Base-by-base conservation (phyloP, 768 basidiomycete species). In the Lactarius pseudohatsudake region DNA sequence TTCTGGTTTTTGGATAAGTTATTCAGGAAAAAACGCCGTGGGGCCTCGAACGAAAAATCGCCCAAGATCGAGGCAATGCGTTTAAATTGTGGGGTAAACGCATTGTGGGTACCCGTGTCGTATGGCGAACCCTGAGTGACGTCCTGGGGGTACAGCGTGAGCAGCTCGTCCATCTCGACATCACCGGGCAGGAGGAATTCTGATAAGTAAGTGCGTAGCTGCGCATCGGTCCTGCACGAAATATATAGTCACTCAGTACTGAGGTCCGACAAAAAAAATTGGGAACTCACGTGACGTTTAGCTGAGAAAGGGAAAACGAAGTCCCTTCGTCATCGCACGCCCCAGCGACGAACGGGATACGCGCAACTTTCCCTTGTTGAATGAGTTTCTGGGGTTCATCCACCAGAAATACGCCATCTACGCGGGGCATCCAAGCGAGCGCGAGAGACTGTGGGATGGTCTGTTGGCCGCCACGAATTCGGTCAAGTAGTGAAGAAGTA, bases 361-460 rank as follows among this genome's bases (percentile, higher is more conserved):
- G 66, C 22, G 77, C 75, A 20, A 78, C 75, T 9, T 70, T 72
- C 22, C 81, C 81, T 18, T 75, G 70, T 41, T 72, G 68, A 1
- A 81, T 70, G 2, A 79, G 72, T 3, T 61, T 54, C 36, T 75
- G 69, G 0, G 80, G 79, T 55, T 74, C 68, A 0, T 72, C 76
- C 1, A 69, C 71, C 34, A 83, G 55, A 67, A 83, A 79, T 0
- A 75, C 70, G 0, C 79, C 80, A 60, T 83, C 81, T 3, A 79
- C 75, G 4, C 76, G 71, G 4, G 81, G 81, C 16, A 69, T 28
- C 79, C 79, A 82, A 1, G 76, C 74, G 32, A 77, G 58, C 1
- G 64, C 64, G 36, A 80, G 66, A 22, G 74, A 73, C 64, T 70
- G 53, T 4, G 43, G 9, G 50, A 45, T 40, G 3, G 43, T 10